Evolutionary conservation across 306 rosid genomes (phyloP).

Genomic region (Herpetospermum pedunculosum): DNA sequence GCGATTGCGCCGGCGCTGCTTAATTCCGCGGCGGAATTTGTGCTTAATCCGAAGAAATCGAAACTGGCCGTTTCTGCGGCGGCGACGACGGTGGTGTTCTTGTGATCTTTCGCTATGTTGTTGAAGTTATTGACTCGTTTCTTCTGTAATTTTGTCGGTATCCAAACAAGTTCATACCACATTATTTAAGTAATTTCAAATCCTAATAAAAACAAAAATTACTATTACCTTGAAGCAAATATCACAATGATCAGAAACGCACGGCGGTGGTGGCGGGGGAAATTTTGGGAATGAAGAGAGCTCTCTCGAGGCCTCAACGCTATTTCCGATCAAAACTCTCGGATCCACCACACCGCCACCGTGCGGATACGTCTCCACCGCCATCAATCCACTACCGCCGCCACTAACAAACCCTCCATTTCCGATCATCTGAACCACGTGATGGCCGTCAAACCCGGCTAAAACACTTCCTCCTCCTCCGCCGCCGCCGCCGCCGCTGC

Average conservation of each 20-base stretch:
- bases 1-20: not conserved
- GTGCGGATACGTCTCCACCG: conserved; percentile 13
- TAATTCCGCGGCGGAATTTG: conserved; percentile 6
- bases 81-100: not conserved
- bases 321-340: conserved; percentile 14
- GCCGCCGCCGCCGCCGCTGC: not conserved
- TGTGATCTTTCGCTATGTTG: conserved; percentile 17
- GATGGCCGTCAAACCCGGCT: not conserved
- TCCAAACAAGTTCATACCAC: not conserved
- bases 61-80: conserved; percentile 13
- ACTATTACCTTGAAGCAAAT: conserved; percentile 46
- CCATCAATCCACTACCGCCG: conserved; percentile 2
- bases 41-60: conserved; percentile 22
- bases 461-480: too few relatives aligned
- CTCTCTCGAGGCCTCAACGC: conserved; percentile 50
- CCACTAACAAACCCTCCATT: not conserved
- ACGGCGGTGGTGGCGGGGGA: conserved; percentile 5
- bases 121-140: conserved; percentile 26
- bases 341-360: conserved; percentile 19
- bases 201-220: not conserved
- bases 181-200: too few relatives aligned
- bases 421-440: not conserved
- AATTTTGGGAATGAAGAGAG: conserved; percentile 84
- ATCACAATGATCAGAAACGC: conserved; percentile 24
- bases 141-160: conserved; percentile 30